These are phyloP conservation scores for Apiotrichum gamsii DNA, from an alignment of 1,284 basidiomycete species.

Conservation along the genomic window DNA sequence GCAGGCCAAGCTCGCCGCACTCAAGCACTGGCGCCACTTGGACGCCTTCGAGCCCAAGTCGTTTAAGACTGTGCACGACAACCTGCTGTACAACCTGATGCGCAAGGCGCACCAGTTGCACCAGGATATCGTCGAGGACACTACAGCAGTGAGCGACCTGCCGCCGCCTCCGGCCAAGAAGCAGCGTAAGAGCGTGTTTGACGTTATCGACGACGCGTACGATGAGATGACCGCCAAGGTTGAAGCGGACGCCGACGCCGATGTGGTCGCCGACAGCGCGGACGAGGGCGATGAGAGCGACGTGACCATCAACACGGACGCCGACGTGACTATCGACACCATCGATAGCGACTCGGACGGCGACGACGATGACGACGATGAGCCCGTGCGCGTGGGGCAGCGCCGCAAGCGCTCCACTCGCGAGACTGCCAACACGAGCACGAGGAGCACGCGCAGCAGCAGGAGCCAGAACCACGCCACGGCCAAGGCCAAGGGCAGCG, in stretches of 20 bases:
- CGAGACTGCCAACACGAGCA: no score
- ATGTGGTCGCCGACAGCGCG: background rate
- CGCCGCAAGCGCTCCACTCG: constrained; percentile 1
- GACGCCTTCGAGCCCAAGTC: constrained; percentile 41
- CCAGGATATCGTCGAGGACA: background rate
- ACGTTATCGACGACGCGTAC: background rate
- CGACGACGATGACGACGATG: background rate
- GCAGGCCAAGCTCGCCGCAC: constrained; percentile 67
- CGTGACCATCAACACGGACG: no score
- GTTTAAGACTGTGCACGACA: constrained; percentile 52
- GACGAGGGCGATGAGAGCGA: background rate
- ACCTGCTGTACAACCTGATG: constrained; percentile 30
- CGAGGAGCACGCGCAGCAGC: background rate
- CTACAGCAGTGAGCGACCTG: background rate
- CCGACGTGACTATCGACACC: no score
- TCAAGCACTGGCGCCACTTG: constrained; percentile 85
- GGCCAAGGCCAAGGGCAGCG: background rate
- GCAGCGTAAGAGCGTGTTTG: constrained; percentile 3
- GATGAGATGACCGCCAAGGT: background rate
- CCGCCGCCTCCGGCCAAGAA: constrained; percentile 5
- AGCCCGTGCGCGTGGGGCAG: no score
- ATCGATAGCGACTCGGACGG: background rate
- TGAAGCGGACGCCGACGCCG: background rate
- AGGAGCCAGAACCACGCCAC: background rate
- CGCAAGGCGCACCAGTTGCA: constrained; percentile 24